A percentile compares a stretch with the other conserved stretches of the same genome.
These are phyloP conservation scores for Teunomyces stri DNA, from an alignment of 805 yeast species.

Conservation along the genomic window DNA sequence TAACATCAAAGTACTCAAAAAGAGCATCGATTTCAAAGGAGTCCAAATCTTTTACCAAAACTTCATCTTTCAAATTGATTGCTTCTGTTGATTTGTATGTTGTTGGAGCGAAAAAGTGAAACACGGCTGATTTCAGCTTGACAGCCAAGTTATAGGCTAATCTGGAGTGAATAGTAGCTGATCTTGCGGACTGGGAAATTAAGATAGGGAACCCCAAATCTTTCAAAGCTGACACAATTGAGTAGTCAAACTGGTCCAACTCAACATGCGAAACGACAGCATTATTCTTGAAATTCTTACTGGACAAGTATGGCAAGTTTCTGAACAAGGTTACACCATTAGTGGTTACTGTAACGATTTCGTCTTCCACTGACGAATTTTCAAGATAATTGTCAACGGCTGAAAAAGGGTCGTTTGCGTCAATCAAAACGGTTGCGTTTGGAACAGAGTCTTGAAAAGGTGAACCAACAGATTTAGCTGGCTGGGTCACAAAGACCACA, in stretches of 20 bases:
- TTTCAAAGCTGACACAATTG: constrained; percentile 67
- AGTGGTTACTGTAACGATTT: constrained; percentile 47
- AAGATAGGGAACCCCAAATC: constrained; percentile 64
- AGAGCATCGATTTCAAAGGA: constrained; percentile 21
- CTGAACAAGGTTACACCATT: constrained; percentile 53
- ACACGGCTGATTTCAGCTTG: constrained; percentile 51
- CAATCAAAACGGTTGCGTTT: constrained; percentile 29
- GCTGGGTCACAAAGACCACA: constrained; percentile 44
- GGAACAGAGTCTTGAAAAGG: constrained; percentile 24
- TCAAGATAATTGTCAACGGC: constrained; percentile 35
- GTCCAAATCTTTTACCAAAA: constrained; percentile 13
- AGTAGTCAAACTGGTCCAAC: constrained; percentile 60
- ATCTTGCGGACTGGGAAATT: constrained; percentile 60
- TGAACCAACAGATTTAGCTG: constrained; percentile 42
- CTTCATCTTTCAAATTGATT: constrained; percentile 12
- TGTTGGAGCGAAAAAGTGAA: constrained; percentile 60
- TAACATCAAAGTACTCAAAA: constrained; percentile 20
- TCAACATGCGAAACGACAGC: constrained; percentile 63
- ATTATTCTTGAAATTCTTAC: constrained; percentile 29
- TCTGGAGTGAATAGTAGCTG: constrained; percentile 52
- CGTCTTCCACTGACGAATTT: constrained; percentile 12
- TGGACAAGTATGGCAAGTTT: constrained; percentile 57
- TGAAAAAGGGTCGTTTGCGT: constrained; percentile 54
- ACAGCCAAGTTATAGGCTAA: constrained; percentile 59
- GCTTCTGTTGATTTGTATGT: constrained; percentile 12